Base-by-base conservation (phyloP, 1,139 yeast genomes). In the Yamadazyma taylorii region DNA sequence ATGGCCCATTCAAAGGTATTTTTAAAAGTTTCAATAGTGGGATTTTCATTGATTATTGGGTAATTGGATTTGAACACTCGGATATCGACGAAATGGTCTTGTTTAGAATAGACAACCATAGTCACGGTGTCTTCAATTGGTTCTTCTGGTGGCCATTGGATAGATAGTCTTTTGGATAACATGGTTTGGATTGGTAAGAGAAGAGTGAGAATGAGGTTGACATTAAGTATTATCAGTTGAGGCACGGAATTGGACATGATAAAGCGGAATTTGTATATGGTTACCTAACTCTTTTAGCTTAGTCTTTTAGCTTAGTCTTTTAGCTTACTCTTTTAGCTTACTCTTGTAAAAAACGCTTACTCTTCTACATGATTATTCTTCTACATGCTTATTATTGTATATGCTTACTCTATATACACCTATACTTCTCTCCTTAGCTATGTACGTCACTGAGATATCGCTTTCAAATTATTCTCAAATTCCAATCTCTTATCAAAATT, bases 111-210 rank as follows among this genome's bases (percentile, higher is more conserved):
- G n/a, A 76, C 47, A 3, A 78, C 84, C 50, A 78, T 50, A 0
- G 85, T 79, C 37, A 60, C 56, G 10, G 85, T 73, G 32, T 58
- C 56, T 45, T 80, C 85, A 4, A 50, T 50, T 1, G 75, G 60
- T 4, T 48, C 57, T 3, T 55, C 60, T 0, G 77, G 73, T 15
- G 66, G 68, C 83, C 84, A 78, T 56, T 75, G 78, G 24, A 78
- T 64, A 3, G 76, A 69, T 10, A 75, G 54, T 49, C 81, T 56
- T 5, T 72, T 65, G 2, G 78, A 69, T 17, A 75, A 48, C 29
- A 61, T 57, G n/a, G n/a, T n/a, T n/a, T n/a, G n/a, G n/a, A n/a
- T n/a, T n/a, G n/a, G n/a, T n/a, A n/a, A n/a, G n/a, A n/a, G n/a
- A n/a, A n/a, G n/a, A n/a, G n/a, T n/a, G n/a, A n/a, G n/a, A n/a